Evolutionary conservation across 2,329 filamentous ascomycete genomes (phyloP).

Genomic region (Fusarium secorum): DNA sequence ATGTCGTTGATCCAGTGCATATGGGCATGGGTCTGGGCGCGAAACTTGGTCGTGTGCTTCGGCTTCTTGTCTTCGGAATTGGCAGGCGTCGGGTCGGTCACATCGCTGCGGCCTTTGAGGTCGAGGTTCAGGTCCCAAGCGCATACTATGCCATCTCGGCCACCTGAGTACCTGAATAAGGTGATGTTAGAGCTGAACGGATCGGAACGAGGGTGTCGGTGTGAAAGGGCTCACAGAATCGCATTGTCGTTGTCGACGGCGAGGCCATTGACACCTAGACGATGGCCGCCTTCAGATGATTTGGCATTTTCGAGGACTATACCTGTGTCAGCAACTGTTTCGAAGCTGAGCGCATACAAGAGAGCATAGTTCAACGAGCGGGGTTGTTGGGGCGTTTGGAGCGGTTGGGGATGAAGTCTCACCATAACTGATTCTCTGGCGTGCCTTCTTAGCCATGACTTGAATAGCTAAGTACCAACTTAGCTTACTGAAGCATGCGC

Average conservation of each 20-base stretch:
- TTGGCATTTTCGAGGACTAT: conserved; percentile 67
- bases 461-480: conserved; percentile 9
- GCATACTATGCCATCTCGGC: conserved; percentile 93
- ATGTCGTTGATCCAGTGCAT: conserved; percentile 98
- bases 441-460: conserved; percentile 71
- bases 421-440: conserved; percentile 77
- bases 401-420: conserved; percentile 39
- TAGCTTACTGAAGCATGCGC: conserved; percentile 28
- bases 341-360: not conserved
- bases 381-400: not conserved
- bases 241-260: conserved; percentile 84
- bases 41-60: conserved; percentile 63
- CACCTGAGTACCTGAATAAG: conserved; percentile 82
- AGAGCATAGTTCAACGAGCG: not conserved
- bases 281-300: conserved; percentile 76
- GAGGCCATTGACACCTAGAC: conserved; percentile 93
- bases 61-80: conserved; percentile 44
- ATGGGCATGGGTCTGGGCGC: conserved; percentile 74
- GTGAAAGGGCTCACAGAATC: conserved; percentile 73
- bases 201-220: conserved; percentile 1
- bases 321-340: conserved; percentile 4
- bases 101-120: conserved; percentile 52
- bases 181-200: conserved; percentile 25
- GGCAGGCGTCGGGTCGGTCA: conserved; percentile 43
- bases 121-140: conserved; percentile 90